A percentile compares a stretch with the other conserved stretches of the same genome.
These are phyloP conservation scores for Leptographium galeiforme DNA, from an alignment of 2,329 filamentous ascomycete genomes.

Conservation along the genomic window DNA sequence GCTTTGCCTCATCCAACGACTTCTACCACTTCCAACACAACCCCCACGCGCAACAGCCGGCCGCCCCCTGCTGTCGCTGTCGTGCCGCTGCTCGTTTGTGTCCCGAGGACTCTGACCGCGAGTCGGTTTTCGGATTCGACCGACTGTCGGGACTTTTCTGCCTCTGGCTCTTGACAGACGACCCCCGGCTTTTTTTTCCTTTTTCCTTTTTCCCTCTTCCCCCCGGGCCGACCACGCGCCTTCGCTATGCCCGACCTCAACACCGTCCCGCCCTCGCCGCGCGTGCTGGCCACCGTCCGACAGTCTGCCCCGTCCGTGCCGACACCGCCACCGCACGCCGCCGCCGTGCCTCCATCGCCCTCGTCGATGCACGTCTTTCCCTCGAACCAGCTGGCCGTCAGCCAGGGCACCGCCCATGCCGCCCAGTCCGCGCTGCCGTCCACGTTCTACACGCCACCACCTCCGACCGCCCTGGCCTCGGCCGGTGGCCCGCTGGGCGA, in stretches of 20 bases:
- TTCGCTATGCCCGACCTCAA: conserved; percentile 40
- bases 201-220: background rate
- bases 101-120: no score
- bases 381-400: conserved; percentile 38
- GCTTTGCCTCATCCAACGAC: no score
- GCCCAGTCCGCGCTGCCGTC: conserved; percentile 20
- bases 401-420: conserved; percentile 18
- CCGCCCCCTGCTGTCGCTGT: no score
- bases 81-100: background rate
- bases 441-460: conserved; percentile 17
- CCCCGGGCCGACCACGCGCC: no score
- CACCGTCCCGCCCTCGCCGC: conserved; percentile 38
- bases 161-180: background rate
- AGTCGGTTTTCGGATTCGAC: no score
- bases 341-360: conserved; percentile 20
- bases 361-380: conserved; percentile 43
- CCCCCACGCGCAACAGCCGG: no score
- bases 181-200: background rate
- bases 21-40: no score
- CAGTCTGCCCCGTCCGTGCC: conserved; percentile 17
- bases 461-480: conserved; percentile 9
- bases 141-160: background rate
- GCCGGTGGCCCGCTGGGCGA: conserved; percentile 15
- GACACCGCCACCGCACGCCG: background rate
- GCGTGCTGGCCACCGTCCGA: conserved; percentile 26